phyloP scores from a whole-genome alignment of 1,284 basidiomycete species.

The Ustilago cynodontis region DNA sequence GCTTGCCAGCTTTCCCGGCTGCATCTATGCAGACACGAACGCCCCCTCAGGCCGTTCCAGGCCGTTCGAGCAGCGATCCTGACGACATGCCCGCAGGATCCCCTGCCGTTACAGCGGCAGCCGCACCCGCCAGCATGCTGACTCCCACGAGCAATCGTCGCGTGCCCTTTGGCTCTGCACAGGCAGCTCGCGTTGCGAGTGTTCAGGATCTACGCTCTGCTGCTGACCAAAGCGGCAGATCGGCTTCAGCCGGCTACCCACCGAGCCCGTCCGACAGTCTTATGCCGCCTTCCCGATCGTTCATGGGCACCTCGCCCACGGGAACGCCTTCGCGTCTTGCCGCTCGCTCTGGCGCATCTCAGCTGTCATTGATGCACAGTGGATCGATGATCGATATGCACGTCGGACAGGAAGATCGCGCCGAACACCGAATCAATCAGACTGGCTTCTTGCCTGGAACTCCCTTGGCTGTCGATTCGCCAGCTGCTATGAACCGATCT shows the following conservation, averaged over 20 bases:
- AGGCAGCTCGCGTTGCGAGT: constrained; percentile 53
- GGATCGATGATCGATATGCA: constrained; percentile 72
- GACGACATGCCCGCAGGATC: constrained; percentile 12
- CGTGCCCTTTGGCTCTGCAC: constrained; percentile 23
- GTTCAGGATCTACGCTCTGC: constrained; percentile 53
- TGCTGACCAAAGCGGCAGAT: constrained; percentile 33
- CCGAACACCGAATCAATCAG: constrained; percentile 57
- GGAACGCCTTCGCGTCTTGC: constrained; percentile 35
- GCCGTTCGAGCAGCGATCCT: constrained; percentile 24
- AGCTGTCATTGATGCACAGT: constrained; percentile 69
- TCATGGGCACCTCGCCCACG: constrained; percentile 53
- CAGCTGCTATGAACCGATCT: constrained; percentile 40
- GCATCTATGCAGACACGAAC: constrained; percentile 33
- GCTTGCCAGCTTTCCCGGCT: constrained; percentile 19
- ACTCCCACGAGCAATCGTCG: constrained; percentile 33
- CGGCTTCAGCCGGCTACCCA: constrained; percentile 31
- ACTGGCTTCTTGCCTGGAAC: constrained; percentile 56
- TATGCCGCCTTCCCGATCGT: constrained; percentile 58
- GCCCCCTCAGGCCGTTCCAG: constrained; percentile 18
- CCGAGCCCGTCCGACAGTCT: constrained; percentile 47
- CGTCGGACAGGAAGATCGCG: constrained; percentile 63
- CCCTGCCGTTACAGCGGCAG: neutral
- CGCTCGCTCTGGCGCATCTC: constrained; percentile 50
- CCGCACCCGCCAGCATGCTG: constrained; percentile 3
- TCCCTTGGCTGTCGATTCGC: constrained; percentile 45